A percentile compares a stretch with the other conserved stretches of the same genome.
phyloP scores from a whole-genome alignment of 2,329 filamentous ascomycete genomes.

The Colletotrichum sp. region DNA sequence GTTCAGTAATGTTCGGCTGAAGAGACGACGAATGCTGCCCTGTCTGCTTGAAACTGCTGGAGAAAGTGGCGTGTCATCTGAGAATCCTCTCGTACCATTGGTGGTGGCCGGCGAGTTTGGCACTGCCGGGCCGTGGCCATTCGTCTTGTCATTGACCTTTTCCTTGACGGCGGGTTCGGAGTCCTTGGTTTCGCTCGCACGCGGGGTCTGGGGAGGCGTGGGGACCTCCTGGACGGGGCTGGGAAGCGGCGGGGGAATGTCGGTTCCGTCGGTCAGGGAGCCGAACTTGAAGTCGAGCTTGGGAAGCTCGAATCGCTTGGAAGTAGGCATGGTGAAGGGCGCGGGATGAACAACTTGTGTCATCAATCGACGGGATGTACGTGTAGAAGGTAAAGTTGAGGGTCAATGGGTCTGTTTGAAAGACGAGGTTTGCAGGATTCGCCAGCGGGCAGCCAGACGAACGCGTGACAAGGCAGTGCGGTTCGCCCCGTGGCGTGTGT shows the following conservation, averaged over 20 bases:
- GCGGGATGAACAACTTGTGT: neutral
- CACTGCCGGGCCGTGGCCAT: slow-evolving; percentile 25
- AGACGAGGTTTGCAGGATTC: slow-evolving; percentile 16
- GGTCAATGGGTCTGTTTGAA: neutral
- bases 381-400: neutral
- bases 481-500: slow-evolving; percentile 21
- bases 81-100: slow-evolving; percentile 52
- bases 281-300: slow-evolving; percentile 63
- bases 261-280: slow-evolving; percentile 64
- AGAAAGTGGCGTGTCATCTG: slow-evolving; percentile 56
- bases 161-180: slow-evolving; percentile 19
- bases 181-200: slow-evolving; percentile 27
- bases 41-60: slow-evolving; percentile 56
- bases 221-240: slow-evolving; percentile 57
- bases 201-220: slow-evolving; percentile 44
- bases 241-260: slow-evolving; percentile 63
- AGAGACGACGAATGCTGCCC: slow-evolving; percentile 62
- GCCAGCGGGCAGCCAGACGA: slow-evolving; percentile 4
- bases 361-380: slow-evolving; percentile 12
- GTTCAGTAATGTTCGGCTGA: slow-evolving; percentile 62
- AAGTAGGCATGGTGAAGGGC: slow-evolving; percentile 5
- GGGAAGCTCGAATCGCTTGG: slow-evolving; percentile 59
- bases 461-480: slow-evolving; percentile 19
- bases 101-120: slow-evolving; percentile 22
- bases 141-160: slow-evolving; percentile 23